phyloP scores from a whole-genome alignment of 2,329 filamentous ascomycete genomes.

The Bipolaris oryzae region DNA sequence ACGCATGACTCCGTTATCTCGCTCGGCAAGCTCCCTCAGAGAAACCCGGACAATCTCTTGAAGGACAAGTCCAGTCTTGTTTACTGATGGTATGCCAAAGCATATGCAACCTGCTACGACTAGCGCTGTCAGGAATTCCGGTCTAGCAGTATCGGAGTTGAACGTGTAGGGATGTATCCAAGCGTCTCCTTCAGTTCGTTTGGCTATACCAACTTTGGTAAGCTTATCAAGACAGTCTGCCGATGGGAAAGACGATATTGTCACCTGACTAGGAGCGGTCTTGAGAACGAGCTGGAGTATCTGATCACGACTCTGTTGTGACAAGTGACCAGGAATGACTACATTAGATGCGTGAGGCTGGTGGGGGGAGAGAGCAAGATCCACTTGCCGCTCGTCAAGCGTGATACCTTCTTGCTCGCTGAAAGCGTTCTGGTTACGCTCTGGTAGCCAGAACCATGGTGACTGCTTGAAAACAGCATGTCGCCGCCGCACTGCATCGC shows the following conservation, averaged over 20 bases:
- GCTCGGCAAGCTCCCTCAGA: conserved; percentile 32
- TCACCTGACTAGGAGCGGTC: conserved; percentile 34
- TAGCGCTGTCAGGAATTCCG: conserved; percentile 37
- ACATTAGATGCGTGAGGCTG: conserved; percentile 33
- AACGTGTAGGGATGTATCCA: conserved; percentile 45
- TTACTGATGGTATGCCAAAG: conserved; percentile 40
- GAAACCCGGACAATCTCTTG: conserved; percentile 41
- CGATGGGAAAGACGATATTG: conserved; percentile 40
- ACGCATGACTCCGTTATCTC: conserved; percentile 45
- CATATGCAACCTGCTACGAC: conserved; percentile 42
- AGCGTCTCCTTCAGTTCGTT: conserved; percentile 40
- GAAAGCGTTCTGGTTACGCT: conserved; percentile 37
- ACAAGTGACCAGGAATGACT: conserved; percentile 28
- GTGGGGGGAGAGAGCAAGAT: conserved; percentile 39
- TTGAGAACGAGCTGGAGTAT: conserved; percentile 41
- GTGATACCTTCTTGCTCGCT: conserved; percentile 35
- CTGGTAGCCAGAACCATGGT: conserved; percentile 35
- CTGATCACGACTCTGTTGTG: conserved; percentile 29
- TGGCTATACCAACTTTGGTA: conserved; percentile 42
- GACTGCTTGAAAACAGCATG: conserved; percentile 25
- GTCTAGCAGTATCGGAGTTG: conserved; percentile 25
- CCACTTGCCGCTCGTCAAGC: conserved; percentile 34
- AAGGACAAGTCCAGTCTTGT: conserved; percentile 36
- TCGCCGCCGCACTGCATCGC: conserved; percentile 18
- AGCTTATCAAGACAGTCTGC: conserved; percentile 37